Evolutionary conservation across 768 basidiomycete species (phyloP).

Genomic region (Tulasnella sp.): DNA sequence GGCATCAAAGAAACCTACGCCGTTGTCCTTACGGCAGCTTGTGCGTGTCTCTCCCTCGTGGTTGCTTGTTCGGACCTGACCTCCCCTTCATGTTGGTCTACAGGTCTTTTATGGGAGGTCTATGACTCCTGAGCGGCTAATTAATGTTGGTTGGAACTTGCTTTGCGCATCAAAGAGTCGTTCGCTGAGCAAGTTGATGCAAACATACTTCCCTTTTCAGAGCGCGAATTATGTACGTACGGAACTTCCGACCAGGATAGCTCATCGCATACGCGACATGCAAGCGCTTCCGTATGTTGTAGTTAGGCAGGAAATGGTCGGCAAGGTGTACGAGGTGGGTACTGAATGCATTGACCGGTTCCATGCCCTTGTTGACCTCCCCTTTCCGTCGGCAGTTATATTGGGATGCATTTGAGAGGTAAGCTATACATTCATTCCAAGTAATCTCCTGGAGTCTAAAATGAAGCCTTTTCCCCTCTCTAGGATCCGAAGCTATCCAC

Average conservation of each 20-base stretch:
- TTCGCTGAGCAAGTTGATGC: conserved; percentile 35
- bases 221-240: conserved; percentile 89
- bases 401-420: conserved; percentile 86
- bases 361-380: neutral
- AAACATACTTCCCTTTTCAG: conserved; percentile 39
- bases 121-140: conserved; percentile 71
- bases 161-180: conserved; percentile 76
- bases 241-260: conserved; percentile 81
- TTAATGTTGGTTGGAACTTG: conserved; percentile 48
- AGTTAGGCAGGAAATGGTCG: conserved; percentile 78
- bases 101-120: conserved; percentile 84
- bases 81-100: neutral
- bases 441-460: conserved; percentile 3
- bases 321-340: conserved; percentile 76
- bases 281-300: conserved; percentile 83
- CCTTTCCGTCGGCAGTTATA: conserved; percentile 54
- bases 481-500: conserved; percentile 70
- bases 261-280: conserved; percentile 80
- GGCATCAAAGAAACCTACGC: conserved; percentile 66
- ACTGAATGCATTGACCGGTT: neutral
- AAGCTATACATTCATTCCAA: conserved; percentile 39
- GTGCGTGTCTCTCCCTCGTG: conserved; percentile 40
- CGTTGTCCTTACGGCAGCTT: conserved; percentile 73
- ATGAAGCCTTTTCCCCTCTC: conserved; percentile 23
- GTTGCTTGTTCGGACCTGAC: neutral